Conservation (phyloP, 768 basidiomycete genomes). For the Mycena rebaudengoi region DNA sequence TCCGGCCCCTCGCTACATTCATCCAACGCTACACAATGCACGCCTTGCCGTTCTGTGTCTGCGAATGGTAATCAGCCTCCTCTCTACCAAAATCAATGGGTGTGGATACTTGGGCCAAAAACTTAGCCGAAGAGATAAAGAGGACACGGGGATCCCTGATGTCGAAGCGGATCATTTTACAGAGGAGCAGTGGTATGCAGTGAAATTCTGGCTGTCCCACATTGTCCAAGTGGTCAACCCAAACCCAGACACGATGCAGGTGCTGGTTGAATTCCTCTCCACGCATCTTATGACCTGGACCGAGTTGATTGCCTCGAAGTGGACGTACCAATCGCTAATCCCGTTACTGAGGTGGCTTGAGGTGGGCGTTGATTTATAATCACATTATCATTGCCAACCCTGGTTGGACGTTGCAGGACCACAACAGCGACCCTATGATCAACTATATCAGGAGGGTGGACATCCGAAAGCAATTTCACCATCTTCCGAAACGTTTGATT, state of each 20-base stretch:
- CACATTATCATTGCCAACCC: too few species aligned
- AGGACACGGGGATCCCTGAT: neutral
- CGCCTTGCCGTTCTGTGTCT: neutral
- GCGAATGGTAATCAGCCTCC: neutral
- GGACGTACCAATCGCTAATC: neutral
- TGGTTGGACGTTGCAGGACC: too few species aligned
- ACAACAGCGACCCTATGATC: too few species aligned
- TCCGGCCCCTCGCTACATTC: neutral
- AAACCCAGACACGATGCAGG: neutral
- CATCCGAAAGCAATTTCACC: too few species aligned
- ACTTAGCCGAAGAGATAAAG: neutral
- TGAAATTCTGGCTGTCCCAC: neutral
- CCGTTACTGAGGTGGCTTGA: neutral
- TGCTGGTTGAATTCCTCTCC: neutral
- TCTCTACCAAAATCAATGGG: neutral
- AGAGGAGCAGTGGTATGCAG: neutral
- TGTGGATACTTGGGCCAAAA: neutral
- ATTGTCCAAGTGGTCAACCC: neutral
- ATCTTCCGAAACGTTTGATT: too few species aligned
- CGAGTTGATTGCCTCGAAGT: neutral
- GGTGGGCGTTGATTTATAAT: too few species aligned
- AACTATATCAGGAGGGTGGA: too few species aligned
- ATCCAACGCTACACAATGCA: neutral
- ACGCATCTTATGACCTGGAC: neutral
- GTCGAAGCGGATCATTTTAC: neutral